These are phyloP conservation scores for Alternaria consortialis DNA, from an alignment of 2,329 filamentous ascomycete species.

Conservation along the genomic window DNA sequence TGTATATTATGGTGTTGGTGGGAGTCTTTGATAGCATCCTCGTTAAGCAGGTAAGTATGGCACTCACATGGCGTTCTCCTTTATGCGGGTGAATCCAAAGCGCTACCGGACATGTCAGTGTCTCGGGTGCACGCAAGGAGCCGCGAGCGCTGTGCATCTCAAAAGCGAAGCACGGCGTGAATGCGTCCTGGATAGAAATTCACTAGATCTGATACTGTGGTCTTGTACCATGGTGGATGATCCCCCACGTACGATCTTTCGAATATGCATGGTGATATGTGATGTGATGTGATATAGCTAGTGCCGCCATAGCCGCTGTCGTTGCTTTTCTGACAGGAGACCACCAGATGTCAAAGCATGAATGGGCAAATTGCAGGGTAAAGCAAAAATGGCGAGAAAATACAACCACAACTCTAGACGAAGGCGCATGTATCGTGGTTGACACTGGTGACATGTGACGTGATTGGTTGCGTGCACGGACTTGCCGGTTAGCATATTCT, in stretches of 20 bases:
- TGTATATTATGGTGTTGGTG: conserved; percentile 27
- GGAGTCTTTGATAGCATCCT: conserved; percentile 24
- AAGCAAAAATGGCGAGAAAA: conserved; percentile 1
- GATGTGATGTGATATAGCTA: neutral
- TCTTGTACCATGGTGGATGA: conserved; percentile 27
- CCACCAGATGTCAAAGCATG: neutral
- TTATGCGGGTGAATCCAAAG: conserved; percentile 22
- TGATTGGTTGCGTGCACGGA: conserved; percentile 13
- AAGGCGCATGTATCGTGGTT: neutral
- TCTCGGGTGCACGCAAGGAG: conserved; percentile 30
- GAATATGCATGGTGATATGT: neutral
- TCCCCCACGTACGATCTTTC: conserved; percentile 26
- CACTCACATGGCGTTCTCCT: conserved; percentile 26
- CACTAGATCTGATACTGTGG: conserved; percentile 40
- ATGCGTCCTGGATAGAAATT: conserved; percentile 39
- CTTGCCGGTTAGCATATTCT: conserved; percentile 15
- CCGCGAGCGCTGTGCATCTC: conserved; percentile 24
- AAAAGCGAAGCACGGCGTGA: conserved; percentile 23
- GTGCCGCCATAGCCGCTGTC: neutral
- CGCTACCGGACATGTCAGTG: conserved; percentile 24
- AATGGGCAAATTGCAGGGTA: neutral
- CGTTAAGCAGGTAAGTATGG: conserved; percentile 25
- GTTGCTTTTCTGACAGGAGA: neutral
- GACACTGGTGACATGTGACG: conserved; percentile 15
- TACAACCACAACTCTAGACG: neutral